Evolutionary conservation across 163 green algal genomes (phyloP), one percentile per base, ranked within the genome.

Genomic region (Volvox carteri): DNA sequence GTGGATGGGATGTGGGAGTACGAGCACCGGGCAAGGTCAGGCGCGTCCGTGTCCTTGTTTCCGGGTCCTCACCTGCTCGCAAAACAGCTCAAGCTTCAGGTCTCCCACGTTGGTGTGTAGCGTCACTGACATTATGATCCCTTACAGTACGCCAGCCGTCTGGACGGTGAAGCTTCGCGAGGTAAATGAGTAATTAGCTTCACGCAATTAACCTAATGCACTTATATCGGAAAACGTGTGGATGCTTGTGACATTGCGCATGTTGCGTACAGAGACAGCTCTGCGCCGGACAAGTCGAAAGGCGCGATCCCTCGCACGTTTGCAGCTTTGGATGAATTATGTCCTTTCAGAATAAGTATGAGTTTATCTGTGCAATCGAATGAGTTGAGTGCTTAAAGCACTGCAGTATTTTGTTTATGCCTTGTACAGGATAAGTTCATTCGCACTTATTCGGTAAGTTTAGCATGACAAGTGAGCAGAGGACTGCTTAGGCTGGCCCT

Each of bases 41-140:
- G n/a, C n/a, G n/a, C n/a, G n/a, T n/a, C n/a, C n/a, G n/a, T n/a
- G n/a, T n/a, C n/a, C n/a, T n/a, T n/a, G n/a, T n/a, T n/a, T n/a
- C n/a, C n/a, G n/a, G n/a, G n/a, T n/a, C 39, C 90, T 30, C 39
- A 97, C 96, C 88, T 98, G 95, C 16, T 99, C 97, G 81, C 97
- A 99, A 87, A 96, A 98, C 3, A 99, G 84, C 93, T 99, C 98
- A 19, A 99, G 86, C 85, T 99, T 99, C 0, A 99, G 33, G 84
- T 99, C 97, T 1, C 98, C 98, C 4, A 98, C 90, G 84, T 90
- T 98, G 8, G 97, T 99, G 91, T 98, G 96, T 30, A 99, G 90
- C 0, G 97, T 99, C 8, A 99, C 90, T 19, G 97, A 96, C 97
- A 88, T 88, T 4, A 50, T 44, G 42, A 75, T 48, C 65, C 18